These are phyloP conservation scores for Nitzschia inconspicua DNA, from an alignment of 108 stramenopile genomes.

Conservation along the genomic window DNA sequence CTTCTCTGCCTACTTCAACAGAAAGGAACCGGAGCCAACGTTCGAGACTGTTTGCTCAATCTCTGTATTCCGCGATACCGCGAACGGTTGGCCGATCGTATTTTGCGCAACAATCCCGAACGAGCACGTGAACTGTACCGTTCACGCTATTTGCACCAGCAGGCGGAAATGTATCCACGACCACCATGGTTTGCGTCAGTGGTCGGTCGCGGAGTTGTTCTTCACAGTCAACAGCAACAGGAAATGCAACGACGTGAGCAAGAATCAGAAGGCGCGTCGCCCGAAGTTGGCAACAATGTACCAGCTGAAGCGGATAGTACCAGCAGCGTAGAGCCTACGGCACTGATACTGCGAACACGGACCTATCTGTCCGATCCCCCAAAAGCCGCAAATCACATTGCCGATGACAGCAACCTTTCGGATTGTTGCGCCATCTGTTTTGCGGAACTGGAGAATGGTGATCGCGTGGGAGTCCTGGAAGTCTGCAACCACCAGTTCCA, in stretches of 20 bases:
- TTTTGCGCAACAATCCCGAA: constrained; percentile 15
- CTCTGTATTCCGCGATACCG: neutral
- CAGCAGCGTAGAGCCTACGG: no score
- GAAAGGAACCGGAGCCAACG: neutral
- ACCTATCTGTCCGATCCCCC: neutral
- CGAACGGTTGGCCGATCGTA: neutral
- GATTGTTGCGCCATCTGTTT: constrained; percentile 61
- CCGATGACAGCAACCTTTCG: neutral
- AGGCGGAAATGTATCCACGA: no score
- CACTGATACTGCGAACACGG: constrained; percentile 1
- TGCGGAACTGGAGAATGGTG: constrained; percentile 56
- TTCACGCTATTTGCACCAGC: no score
- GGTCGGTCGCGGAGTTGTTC: constrained; percentile 1
- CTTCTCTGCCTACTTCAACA: neutral
- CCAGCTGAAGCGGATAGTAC: neutral
- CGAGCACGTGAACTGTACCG: constrained; percentile 7
- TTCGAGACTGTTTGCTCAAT: neutral
- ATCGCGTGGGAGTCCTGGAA: constrained; percentile 52
- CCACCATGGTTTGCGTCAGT: no score
- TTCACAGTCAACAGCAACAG: neutral
- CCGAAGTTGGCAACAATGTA: neutral
- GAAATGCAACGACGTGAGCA: neutral
- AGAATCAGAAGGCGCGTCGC: neutral
- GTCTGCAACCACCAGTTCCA: constrained; percentile 74
- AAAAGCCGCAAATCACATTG: neutral